Conservation (phyloP, 805 yeast species). For the Candida ponderosae region DNA sequence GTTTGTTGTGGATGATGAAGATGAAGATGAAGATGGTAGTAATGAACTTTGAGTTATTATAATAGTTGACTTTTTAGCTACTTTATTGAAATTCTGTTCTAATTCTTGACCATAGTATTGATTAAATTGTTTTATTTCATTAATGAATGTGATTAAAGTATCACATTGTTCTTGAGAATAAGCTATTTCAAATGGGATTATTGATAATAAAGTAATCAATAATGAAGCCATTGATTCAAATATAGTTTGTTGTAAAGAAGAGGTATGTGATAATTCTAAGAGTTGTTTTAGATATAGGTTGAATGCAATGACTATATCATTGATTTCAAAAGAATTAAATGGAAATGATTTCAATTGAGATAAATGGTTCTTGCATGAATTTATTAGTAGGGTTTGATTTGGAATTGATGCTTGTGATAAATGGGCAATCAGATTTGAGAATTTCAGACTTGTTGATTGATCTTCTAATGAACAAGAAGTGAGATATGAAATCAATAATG, state of each 20-base stretch:
- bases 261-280: background rate
- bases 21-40: slow-evolving; percentile 7
- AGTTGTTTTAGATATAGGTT: slow-evolving; percentile 7
- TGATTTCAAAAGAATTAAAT: slow-evolving; percentile 10
- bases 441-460: slow-evolving; percentile 6
- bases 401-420: slow-evolving; percentile 5
- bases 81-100: background rate
- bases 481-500: slow-evolving; percentile 14
- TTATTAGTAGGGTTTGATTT: slow-evolving; percentile 14
- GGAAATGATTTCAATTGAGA: slow-evolving; percentile 3
- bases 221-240: slow-evolving; percentile 8
- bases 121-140: background rate
- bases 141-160: slow-evolving; percentile 1
- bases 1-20: background rate
- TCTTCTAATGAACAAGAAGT: slow-evolving; percentile 1
- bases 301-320: slow-evolving; percentile 6
- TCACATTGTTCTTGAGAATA: slow-evolving; percentile 6
- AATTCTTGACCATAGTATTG: background rate
- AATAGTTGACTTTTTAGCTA: no score
- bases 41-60: no score
- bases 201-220: slow-evolving; percentile 6
- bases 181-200: slow-evolving; percentile 5
- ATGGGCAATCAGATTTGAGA: slow-evolving; percentile 7
- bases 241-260: background rate
- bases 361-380: slow-evolving; percentile 8